Evolutionary conservation across 306 rosid genomes (phyloP), one percentile per base, ranked within the genome.

Genomic region (Erythrophleum fordii): DNA sequence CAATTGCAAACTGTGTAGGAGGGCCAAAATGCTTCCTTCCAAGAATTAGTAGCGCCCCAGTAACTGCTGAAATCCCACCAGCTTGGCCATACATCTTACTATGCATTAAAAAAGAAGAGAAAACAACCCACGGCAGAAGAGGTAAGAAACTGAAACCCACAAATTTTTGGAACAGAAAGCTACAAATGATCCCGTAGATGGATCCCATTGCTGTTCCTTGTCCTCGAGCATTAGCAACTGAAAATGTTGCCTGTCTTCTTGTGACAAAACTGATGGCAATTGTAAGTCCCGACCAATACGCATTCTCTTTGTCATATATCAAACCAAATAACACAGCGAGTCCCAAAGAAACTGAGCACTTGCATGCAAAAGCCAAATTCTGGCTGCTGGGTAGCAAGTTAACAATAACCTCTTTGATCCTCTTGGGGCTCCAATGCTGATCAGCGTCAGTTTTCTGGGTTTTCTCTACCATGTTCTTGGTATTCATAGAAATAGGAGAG

Each of bases 191-290:
- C 51, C 98, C 97, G 20, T 89, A 92, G 77, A 91, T 73, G 44
- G 97, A 89, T 46, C 98, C 97, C 83, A 92, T 83, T 16, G 93
- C 91, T 1, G 97, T 93, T 61, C 97, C 97, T 78, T 91, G 97
- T 11, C 83, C 92, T 80, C 97, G 85, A 18, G 94, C 94, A 77
- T 91, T 95, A 25, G 94, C 86, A 14, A 84, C 81, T 0, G 84
- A 80, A 56, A 95, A 93, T 37, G 86, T 89, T 42, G 97, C 88
- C 49, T 93, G 94, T 26, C 90, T 65, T 62, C 87, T 90, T 1
- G 91, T 84, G 55, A 61, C 83, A 9, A 90, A 89, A 70, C 94
- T 85, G 46, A 88, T 82, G 34, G 97, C 91, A 16, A 95, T 85
- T 18, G 86, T 83, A 80, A 93, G 88, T 62, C 99, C 99, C 8